Percentiles rank a stretch among this genome's conserved stretches.
phyloP scores from a whole-genome alignment of 148 eudicot genomes.

The Agrostemma githago region DNA sequence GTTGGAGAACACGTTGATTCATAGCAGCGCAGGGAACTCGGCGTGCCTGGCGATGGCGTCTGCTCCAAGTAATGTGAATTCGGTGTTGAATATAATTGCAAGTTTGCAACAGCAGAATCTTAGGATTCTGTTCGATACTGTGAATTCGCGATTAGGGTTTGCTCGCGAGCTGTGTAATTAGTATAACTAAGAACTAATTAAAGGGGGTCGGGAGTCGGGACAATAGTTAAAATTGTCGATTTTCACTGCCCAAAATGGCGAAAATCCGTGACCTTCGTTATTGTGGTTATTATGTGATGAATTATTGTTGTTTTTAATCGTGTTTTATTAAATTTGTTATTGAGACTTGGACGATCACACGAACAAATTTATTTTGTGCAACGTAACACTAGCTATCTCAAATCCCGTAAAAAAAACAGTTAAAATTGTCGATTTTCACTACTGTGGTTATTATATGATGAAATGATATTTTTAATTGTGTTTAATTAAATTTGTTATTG shows the following conservation, averaged over 20 bases:
- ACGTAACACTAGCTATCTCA: too few relatives aligned
- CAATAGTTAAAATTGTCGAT: too few relatives aligned
- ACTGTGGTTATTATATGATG: too few relatives aligned
- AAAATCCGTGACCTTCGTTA: neutral
- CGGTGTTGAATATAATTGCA: slow-evolving; percentile 71
- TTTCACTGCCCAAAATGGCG: too few relatives aligned
- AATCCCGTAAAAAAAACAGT: too few relatives aligned
- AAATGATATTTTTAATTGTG: too few relatives aligned
- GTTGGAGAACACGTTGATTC: slow-evolving; percentile 74
- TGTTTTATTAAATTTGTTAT: too few relatives aligned
- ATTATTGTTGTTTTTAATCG: neutral
- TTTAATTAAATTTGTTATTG: too few relatives aligned
- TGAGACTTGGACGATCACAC: neutral
- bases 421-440: too few relatives aligned
- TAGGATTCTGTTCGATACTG: slow-evolving; percentile 64
- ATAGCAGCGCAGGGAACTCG: slow-evolving; percentile 56
- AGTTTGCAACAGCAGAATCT: slow-evolving; percentile 92
- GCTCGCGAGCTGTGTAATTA: slow-evolving; percentile 76
- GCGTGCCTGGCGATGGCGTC: slow-evolving; percentile 87
- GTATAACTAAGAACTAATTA: neutral
- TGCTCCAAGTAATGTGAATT: slow-evolving; percentile 51
- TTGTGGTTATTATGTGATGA: neutral
- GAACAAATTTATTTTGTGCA: neutral
- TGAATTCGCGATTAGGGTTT: slow-evolving; percentile 64
- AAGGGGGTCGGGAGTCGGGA: too few relatives aligned